Percentiles rank a stretch among this genome's conserved stretches.
Evolutionary conservation across 768 basidiomycete genomes (phyloP).

Genomic region (Hericium rajendrae): DNA sequence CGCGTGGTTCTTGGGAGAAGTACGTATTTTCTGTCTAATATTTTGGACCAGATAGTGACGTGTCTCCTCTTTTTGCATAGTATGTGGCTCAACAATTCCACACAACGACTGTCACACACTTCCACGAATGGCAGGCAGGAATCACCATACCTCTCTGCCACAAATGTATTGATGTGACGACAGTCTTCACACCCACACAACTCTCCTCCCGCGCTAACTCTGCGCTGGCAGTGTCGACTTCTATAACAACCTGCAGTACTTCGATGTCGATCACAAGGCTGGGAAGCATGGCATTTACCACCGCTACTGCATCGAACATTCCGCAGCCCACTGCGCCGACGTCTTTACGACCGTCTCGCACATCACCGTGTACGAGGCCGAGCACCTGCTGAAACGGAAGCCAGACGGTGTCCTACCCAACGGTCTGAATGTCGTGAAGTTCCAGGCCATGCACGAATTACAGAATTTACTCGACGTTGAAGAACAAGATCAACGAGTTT

Average conservation of each 20-base stretch:
- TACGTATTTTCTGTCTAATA: constrained; percentile 26
- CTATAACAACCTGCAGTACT: constrained; percentile 99
- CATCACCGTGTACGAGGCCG: constrained; percentile 95
- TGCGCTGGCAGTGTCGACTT: constrained; percentile 98
- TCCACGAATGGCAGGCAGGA: constrained; percentile 99
- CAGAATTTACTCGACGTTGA: constrained; percentile 86
- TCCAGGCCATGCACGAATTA: constrained; percentile 99
- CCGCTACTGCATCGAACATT: constrained; percentile 93
- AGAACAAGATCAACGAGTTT: constrained; percentile 99
- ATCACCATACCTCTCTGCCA: constrained; percentile 90
- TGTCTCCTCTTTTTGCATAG: constrained; percentile 27
- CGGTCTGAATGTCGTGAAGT: constrained; percentile 97
- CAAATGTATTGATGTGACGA: constrained; percentile 96
- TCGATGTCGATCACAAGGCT: constrained; percentile 98
- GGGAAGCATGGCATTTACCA: constrained; percentile 99
- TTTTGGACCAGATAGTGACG: background rate
- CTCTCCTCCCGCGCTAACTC: constrained; percentile 94
- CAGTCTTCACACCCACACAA: constrained; percentile 99
- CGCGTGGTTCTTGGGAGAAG: constrained; percentile 99
- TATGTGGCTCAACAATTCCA: constrained; percentile 72
- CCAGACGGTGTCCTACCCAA: constrained; percentile 96
- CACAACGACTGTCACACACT: constrained; percentile 93
- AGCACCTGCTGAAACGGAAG: constrained; percentile 94
- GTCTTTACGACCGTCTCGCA: constrained; percentile 98
- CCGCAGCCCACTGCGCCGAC: constrained; percentile 89